Base-by-base conservation (phyloP, 164 flowering plant species). In the Aristolochia fimbriata region DNA sequence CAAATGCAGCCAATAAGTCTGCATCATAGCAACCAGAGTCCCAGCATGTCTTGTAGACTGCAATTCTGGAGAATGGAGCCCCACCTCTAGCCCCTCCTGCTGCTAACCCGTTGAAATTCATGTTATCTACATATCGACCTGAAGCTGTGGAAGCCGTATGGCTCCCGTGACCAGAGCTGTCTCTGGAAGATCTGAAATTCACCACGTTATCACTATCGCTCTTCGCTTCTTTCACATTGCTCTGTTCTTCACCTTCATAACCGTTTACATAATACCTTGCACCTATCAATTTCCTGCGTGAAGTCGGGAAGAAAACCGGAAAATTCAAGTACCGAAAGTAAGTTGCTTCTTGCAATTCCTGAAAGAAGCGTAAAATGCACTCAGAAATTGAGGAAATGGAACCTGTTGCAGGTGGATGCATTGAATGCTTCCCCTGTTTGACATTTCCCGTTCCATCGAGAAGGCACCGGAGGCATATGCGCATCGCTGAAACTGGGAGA, bases 91-190 rank as follows among this genome's bases (percentile, higher is more conserved):
- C 96, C 60, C 86, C 86, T 24, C 96, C 96, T 6, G 72, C 61
- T 7, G 79, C 93, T 67, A 86, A 69, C 15, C 91, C 96, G 33
- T 65, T 73, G 59, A 72, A 86, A 60, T 77, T 81, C 84, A 83
- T 80, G 67, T 81, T 64, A 37, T 54, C 15, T 30, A 88, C 93
- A 62, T 72, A 77, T n/a, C 91, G 79, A 27, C 96, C 96, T 1
- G 90, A 81, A 57, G 92, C 90, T 37, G 68, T 88, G 24, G 96
- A 88, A 41, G 96, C 84, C n/a, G 96, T 88, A 70, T 88, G 96
- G 67, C 81, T 84, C 3, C 96, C 96, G 69, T 88, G 96, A 21
- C 96, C 96, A n/a, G 68, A 47, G 68, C 79, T 77, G 68, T 88
- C 96, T 66, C 93, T 77, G 15, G 96, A 76, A n/a, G 96, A 88